Evolutionary conservation across 2,329 filamentous ascomycete genomes (phyloP).

Genomic region (Rutstroemia sp.): DNA sequence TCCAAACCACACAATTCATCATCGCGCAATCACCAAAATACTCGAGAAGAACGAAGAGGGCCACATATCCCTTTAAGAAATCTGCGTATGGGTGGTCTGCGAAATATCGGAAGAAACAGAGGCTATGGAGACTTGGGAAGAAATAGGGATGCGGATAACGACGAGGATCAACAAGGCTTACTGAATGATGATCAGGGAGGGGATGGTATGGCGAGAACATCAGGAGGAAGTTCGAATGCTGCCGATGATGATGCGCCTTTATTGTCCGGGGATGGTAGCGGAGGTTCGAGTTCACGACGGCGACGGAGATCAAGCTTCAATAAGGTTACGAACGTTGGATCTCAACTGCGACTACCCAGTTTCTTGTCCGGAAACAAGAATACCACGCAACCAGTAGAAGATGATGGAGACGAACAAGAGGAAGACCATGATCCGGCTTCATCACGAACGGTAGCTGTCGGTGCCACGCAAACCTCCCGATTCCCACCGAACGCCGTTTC

Average conservation of each 20-base stretch:
- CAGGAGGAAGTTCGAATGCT: constrained; percentile 47
- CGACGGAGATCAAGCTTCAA: constrained; percentile 32
- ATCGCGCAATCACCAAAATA: constrained; percentile 24
- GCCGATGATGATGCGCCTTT: constrained; percentile 71
- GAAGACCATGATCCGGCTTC: constrained; percentile 58
- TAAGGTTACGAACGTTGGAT: constrained; percentile 41
- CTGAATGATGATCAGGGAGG: constrained; percentile 54
- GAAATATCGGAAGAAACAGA: constrained; percentile 41
- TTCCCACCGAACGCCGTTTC: constrained; percentile 90
- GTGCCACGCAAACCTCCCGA: constrained; percentile 61
- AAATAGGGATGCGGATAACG: constrained; percentile 40
- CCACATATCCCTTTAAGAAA: constrained; percentile 61
- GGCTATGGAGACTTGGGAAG: constrained; percentile 55
- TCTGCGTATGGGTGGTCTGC: constrained; percentile 58
- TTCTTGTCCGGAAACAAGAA: constrained; percentile 46
- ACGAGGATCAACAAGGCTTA: constrained; percentile 60
- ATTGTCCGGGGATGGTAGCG: constrained; percentile 36
- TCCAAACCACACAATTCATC: constrained; percentile 19
- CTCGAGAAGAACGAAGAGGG: constrained; percentile 23
- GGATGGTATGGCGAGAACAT: constrained; percentile 42
- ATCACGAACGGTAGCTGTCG: constrained; percentile 69
- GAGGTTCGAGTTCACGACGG: constrained; percentile 11
- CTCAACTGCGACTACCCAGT: constrained; percentile 56
- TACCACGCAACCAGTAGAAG: constrained; percentile 9
- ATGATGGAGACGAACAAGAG: constrained; percentile 37